Evolutionary conservation across 106 monocot species (phyloP), one percentile per base, ranked within the genome.

Genomic region (Dendrobium nobile): DNA sequence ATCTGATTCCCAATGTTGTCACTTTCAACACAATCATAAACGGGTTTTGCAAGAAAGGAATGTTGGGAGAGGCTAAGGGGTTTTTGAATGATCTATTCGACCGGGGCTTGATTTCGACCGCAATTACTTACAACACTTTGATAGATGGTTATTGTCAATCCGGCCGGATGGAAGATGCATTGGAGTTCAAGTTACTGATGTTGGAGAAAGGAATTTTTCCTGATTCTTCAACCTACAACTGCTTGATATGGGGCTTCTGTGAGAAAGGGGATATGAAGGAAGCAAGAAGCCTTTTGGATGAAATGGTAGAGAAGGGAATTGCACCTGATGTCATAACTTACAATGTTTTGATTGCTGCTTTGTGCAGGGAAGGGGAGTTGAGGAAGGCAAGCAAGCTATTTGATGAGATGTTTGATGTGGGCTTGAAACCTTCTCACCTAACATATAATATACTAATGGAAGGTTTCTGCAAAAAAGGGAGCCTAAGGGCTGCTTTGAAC

Each of bases 11-110:
- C 0, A 91, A 87, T 89, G 65, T 91, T 72, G 58, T 91, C 54
- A 95, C 88, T 64, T 93, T 88, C 67, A 95, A 93, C 82, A 82
- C 67, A 15, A 78, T 99, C 18, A 72, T 91, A 33, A 91, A 91
- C 81, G 99, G 99, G 16, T 95, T 87, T 73, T 99, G 93, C 77
- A 99, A 95, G 89, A 93, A 90, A 73, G 91, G 88, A 77, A 85
- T 87, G 95, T 54, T 91, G 83, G 87, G 20, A 8, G 93, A 93
- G 33, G 95, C 91, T 0, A 85, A 85, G 72, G 41, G 45, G 59
- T 41, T 88, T 81, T 70, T 95, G 47, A 78, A 85, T 67, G 88
- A 86, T 33, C 87, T 91, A 19, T 3, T 84, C 24, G 59, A 72
- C 45, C 77, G 77, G 67, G 83, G 86, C 41, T 75, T 88, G 65